phyloP scores from a whole-genome alignment of 2,329 filamentous ascomycete species.

The Alternaria dauci region DNA sequence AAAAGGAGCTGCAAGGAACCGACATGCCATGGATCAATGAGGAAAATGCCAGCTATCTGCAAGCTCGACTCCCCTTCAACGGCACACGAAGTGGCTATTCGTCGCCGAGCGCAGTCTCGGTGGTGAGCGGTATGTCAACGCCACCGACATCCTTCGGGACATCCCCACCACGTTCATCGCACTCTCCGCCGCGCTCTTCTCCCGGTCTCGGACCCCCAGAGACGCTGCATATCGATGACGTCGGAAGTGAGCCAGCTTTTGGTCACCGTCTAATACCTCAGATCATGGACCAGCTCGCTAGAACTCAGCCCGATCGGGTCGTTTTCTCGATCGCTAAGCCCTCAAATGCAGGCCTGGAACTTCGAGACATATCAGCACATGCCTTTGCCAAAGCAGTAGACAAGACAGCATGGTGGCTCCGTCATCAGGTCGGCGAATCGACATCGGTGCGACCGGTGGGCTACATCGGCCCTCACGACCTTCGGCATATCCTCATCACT shows the following conservation, averaged over 20 bases:
- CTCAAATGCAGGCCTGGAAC: conserved; percentile 19
- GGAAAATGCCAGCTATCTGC: conserved; percentile 9
- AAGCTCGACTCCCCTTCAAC: conserved; percentile 7
- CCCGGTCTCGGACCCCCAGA: background rate
- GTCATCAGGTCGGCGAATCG: conserved; percentile 30
- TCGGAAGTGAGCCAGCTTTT: background rate
- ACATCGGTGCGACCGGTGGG: conserved; percentile 27
- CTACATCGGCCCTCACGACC: conserved; percentile 46
- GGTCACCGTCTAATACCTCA: conserved; percentile 34
- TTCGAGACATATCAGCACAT: conserved; percentile 34
- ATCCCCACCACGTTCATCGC: background rate
- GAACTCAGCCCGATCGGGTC: conserved; percentile 26
- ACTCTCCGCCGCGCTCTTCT: background rate
- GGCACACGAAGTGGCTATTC: conserved; percentile 15
- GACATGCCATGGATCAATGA: conserved; percentile 13
- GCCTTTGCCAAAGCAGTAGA: conserved; percentile 47
- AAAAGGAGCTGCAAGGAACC: conserved; percentile 14
- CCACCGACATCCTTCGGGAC: background rate
- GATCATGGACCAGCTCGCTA: conserved; percentile 32
- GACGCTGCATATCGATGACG: background rate
- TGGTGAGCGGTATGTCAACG: conserved; percentile 9
- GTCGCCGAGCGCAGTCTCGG: conserved; percentile 8
- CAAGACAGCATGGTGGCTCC: conserved; percentile 43
- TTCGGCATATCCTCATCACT: conserved; percentile 49
- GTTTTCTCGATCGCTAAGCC: conserved; percentile 26